These are phyloP conservation scores for Gynochthodes officinalis DNA, from an alignment of 257 asterid species.

Conservation along the genomic window DNA sequence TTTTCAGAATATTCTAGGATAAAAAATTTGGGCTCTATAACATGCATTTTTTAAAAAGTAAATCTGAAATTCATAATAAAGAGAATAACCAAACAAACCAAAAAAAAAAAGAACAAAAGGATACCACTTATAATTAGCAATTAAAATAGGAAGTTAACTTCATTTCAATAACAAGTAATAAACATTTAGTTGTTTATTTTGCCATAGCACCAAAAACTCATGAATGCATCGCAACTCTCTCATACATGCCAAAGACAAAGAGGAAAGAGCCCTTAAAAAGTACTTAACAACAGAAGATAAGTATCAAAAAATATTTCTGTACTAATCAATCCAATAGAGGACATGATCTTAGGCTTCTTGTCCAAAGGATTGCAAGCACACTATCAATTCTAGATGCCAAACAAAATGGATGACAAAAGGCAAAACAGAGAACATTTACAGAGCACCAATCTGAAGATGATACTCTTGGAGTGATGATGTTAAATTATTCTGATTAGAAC, in stretches of 20 bases:
- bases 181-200: background rate
- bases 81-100: background rate
- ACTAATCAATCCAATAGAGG: background rate
- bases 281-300: background rate
- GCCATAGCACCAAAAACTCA: background rate
- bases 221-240: background rate
- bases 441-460: background rate
- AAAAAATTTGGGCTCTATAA: background rate
- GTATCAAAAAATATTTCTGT: background rate
- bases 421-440: background rate
- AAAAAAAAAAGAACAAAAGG: background rate
- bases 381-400: background rate
- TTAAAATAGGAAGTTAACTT: background rate
- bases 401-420: background rate
- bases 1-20: background rate
- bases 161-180: background rate
- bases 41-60: background rate
- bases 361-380: background rate
- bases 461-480: background rate
- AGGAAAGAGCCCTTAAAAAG: background rate
- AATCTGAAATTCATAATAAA: background rate
- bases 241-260: background rate
- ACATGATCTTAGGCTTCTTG: background rate
- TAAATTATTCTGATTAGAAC: background rate
- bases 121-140: background rate